phyloP scores from a whole-genome alignment of 2,329 filamentous ascomycete species.

The Scedosporium dehoogii region DNA sequence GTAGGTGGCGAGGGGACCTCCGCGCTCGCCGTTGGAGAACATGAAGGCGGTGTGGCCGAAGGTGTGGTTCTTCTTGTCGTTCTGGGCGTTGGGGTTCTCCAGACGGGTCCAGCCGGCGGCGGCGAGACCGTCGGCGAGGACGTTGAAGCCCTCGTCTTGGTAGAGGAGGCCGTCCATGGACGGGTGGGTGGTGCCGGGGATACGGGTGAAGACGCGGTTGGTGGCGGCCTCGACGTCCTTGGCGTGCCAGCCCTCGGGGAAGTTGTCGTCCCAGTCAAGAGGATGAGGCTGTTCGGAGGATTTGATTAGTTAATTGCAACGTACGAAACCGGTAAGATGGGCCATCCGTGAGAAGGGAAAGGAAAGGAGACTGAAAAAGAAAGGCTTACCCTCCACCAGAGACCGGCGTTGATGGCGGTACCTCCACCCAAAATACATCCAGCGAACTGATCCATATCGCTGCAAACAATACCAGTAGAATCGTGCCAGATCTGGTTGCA shows the following conservation, averaged over 20 bases:
- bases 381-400: slow-evolving; percentile 47
- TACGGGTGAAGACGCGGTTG: slow-evolving; percentile 55
- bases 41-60: slow-evolving; percentile 58
- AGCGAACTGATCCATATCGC: slow-evolving; percentile 63
- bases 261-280: slow-evolving; percentile 62
- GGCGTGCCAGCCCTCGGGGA: slow-evolving; percentile 61
- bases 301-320: not conserved
- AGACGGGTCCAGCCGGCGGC: slow-evolving; percentile 49
- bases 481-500: slow-evolving; percentile 62
- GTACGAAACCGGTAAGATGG: no score
- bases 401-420: slow-evolving; percentile 55
- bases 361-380: no score
- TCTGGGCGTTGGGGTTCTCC: slow-evolving; percentile 49
- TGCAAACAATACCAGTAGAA: slow-evolving; percentile 53
- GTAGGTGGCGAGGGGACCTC: slow-evolving; percentile 63
- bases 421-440: slow-evolving; percentile 62
- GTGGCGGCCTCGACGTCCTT: slow-evolving; percentile 50
- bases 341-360: not conserved
- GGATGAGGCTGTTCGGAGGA: slow-evolving; percentile 34
- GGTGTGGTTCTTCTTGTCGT: slow-evolving; percentile 54
- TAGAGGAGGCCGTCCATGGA: slow-evolving; percentile 59
- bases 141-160: slow-evolving; percentile 54
- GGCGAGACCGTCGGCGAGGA: slow-evolving; percentile 49
- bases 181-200: slow-evolving; percentile 57
- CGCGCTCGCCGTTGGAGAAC: slow-evolving; percentile 55